Conservation (phyloP, 164 flowering plant species). For the Protea cynaroides region DNA sequence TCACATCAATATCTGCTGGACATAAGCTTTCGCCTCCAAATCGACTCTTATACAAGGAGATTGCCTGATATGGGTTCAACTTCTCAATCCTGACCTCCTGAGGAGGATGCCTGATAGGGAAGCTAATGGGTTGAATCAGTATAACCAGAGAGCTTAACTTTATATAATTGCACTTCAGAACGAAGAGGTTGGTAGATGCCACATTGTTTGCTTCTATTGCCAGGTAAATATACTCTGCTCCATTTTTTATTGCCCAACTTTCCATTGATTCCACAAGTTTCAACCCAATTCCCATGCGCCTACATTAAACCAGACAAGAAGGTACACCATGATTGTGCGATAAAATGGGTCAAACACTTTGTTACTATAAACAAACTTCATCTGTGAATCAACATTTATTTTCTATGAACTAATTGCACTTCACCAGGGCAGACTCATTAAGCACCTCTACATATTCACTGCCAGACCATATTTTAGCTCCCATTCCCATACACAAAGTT, state of each 20-base stretch:
- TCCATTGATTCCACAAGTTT: conserved; percentile 39
- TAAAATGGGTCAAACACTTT: no score
- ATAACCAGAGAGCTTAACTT: conserved; percentile 32
- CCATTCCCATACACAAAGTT: no score
- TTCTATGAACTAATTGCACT: no score
- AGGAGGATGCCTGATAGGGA: conserved; percentile 9
- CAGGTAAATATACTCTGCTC: conserved; percentile 34
- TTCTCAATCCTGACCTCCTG: conserved; percentile 31
- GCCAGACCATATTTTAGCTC: no score
- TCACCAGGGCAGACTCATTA: no score
- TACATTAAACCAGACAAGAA: conserved; percentile 2
- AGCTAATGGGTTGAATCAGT: conserved; percentile 27
- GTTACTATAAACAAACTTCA: no score
- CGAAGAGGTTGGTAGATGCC: conserved; percentile 41
- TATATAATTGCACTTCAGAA: conserved; percentile 31
- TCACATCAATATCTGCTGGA: conserved; percentile 35
- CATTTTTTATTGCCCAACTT: conserved; percentile 39
- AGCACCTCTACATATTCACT: no score
- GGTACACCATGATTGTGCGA: no score
- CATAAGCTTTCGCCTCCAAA: conserved; percentile 27
- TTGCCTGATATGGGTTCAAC: conserved; percentile 34
- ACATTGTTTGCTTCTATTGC: conserved; percentile 43
- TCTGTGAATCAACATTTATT: no score
- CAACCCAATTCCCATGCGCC: conserved; percentile 44
- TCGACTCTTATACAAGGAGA: conserved; percentile 30